phyloP scores from a whole-genome alignment of 305 asterid genomes.

The Fraxinus ornus region DNA sequence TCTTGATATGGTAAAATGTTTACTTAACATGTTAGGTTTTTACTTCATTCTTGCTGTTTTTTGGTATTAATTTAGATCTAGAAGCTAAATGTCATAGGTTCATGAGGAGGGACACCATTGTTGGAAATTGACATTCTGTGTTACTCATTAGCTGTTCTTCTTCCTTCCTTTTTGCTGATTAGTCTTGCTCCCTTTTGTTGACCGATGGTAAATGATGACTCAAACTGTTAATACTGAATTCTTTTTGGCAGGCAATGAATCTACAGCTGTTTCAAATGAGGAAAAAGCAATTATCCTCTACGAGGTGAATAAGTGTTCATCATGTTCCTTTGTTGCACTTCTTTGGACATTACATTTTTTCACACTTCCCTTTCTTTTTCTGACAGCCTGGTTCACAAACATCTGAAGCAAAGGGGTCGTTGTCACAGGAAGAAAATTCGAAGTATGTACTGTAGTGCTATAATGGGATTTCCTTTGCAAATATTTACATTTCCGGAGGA shows the following conservation, averaged over 20 bases:
- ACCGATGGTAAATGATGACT: slow-evolving; percentile 16
- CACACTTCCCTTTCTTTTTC: slow-evolving; percentile 19
- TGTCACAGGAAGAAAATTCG: slow-evolving; percentile 57
- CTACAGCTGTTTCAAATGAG: slow-evolving; percentile 44
- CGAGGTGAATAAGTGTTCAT: slow-evolving; percentile 48
- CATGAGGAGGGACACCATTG: not conserved
- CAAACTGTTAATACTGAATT: not conserved
- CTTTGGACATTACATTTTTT: slow-evolving; percentile 17
- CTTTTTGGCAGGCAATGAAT: slow-evolving; percentile 56
- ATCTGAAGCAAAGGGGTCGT: slow-evolving; percentile 54
- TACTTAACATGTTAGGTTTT: not conserved
- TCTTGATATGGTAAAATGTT: not conserved
- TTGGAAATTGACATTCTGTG: not conserved
- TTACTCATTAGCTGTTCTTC: not conserved
- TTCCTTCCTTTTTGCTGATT: slow-evolving; percentile 21
- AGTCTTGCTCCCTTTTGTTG: not conserved
- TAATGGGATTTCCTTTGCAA: slow-evolving; percentile 23
- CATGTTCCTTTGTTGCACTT: slow-evolving; percentile 11
- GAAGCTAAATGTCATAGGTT: slow-evolving; percentile 10
- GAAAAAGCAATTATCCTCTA: slow-evolving; percentile 90
- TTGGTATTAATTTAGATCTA: not conserved
- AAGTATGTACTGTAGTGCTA: slow-evolving; percentile 50
- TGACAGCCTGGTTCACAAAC: slow-evolving; percentile 65
- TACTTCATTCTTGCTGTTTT: not conserved
- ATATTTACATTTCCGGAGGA: slow-evolving; percentile 4